These are phyloP conservation scores for Podospora pseudoanserina DNA, from an alignment of 495 filamentous ascomycete species.

Conservation along the genomic window DNA sequence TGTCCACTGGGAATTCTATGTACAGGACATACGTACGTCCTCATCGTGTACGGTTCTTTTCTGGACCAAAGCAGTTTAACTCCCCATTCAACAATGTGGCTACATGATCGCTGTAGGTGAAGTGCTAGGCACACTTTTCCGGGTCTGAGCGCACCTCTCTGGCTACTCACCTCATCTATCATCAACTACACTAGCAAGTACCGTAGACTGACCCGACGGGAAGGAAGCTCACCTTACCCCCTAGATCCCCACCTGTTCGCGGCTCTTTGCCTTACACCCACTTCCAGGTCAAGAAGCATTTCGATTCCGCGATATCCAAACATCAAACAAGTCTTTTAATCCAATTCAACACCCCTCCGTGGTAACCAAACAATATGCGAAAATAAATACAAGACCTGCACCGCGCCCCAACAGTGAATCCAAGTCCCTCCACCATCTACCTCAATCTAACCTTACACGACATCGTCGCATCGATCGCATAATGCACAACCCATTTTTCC, in stretches of 20 bases:
- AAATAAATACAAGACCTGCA: too few species aligned
- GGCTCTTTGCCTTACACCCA: neutral
- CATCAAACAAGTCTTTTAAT: too few species aligned
- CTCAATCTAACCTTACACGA: neutral
- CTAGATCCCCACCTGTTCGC: neutral
- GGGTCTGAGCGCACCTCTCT: neutral
- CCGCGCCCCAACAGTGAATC: neutral
- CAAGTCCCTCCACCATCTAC: neutral
- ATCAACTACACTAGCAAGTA: neutral
- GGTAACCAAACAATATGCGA: too few species aligned
- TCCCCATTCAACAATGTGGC: neutral
- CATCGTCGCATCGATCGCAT: neutral
- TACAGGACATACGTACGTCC: too few species aligned
- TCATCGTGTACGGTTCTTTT: neutral
- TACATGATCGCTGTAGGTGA: neutral
- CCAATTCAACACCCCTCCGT: too few species aligned
- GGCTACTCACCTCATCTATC: too few species aligned
- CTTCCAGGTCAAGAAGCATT: too few species aligned
- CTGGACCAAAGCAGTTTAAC: neutral
- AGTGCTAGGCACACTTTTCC: neutral
- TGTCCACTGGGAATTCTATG: neutral
- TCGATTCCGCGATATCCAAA: too few species aligned
- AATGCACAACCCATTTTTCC: neutral
- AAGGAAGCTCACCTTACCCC: neutral
- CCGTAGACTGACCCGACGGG: neutral